Evolutionary conservation across 495 filamentous ascomycete species (phyloP).

Genomic region (Parathielavia hyrcaniae): DNA sequence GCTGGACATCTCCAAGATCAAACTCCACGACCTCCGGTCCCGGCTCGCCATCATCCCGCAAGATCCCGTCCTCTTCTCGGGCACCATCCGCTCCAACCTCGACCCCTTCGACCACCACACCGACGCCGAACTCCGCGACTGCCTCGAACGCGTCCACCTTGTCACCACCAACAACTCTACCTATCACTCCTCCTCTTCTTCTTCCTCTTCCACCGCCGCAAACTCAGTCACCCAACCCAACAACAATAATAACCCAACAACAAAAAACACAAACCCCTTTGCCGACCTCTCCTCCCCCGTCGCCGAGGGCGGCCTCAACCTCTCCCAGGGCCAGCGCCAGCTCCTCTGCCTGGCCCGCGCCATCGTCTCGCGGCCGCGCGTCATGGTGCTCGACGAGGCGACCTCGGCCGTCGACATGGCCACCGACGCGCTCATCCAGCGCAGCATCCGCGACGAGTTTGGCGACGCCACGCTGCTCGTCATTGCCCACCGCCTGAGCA

Average conservation of each 20-base stretch:
- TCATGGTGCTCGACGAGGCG: constrained; percentile 88
- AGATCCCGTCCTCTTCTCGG: constrained; percentile 81
- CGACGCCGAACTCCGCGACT: constrained; percentile 66
- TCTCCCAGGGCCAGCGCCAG: constrained; percentile 84
- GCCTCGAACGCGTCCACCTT: constrained; percentile 70
- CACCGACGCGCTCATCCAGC: constrained; percentile 76
- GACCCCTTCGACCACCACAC: constrained; percentile 71
- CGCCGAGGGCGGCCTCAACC: constrained; percentile 69
- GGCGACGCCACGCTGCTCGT: constrained; percentile 71
- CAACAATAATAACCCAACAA: no score
- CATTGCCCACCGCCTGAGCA: constrained; percentile 81
- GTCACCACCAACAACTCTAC: no score
- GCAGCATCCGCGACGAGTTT: constrained; percentile 75
- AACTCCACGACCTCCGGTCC: constrained; percentile 64
- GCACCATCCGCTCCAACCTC: constrained; percentile 74
- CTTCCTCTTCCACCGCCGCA: constrained; percentile 23
- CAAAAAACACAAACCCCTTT: constrained; percentile 59
- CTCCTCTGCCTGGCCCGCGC: constrained; percentile 84
- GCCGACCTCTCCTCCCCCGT: constrained; percentile 54
- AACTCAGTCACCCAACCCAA: constrained; percentile 10
- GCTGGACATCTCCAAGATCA: constrained; percentile 67
- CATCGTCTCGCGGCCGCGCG: constrained; percentile 69
- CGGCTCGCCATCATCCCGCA: constrained; percentile 73
- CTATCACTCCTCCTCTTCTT: constrained; percentile 25
- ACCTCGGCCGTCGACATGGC: constrained; percentile 85